phyloP scores from a whole-genome alignment of 2,329 filamentous ascomycete genomes.

The Ceratocystis ficicola region DNA sequence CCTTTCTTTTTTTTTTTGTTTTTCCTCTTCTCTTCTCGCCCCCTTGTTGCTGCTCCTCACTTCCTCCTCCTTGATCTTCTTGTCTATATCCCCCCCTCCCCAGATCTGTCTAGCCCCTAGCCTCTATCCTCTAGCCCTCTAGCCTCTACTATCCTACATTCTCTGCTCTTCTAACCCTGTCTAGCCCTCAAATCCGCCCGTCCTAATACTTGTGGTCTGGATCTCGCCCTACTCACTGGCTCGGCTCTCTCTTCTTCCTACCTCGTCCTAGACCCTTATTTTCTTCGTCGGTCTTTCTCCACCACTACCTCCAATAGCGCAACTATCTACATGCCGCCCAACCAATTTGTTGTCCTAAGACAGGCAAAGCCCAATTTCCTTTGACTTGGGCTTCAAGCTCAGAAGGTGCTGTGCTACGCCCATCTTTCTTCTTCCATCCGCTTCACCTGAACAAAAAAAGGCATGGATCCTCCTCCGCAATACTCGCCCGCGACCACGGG shows the following conservation, averaged over 20 bases:
- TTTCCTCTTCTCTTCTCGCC: background rate
- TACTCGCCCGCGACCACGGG: conserved; percentile 15
- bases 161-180: background rate
- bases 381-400: background rate
- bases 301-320: background rate
- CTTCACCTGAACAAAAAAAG: background rate
- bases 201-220: background rate
- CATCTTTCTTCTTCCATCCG: background rate
- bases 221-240: background rate
- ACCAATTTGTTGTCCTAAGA: background rate
- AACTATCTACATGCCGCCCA: conserved; percentile 7
- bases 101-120: background rate
- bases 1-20: background rate
- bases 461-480: conserved; percentile 18
- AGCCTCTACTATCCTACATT: background rate
- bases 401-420: conserved; percentile 3
- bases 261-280: background rate
- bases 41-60: background rate
- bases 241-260: background rate
- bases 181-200: background rate
- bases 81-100: background rate
- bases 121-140: background rate
- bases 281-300: background rate
- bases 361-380: background rate
- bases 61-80: background rate